Evolutionary conservation across 805 yeast species (phyloP).

Genomic region (Ogataea saltuana): DNA sequence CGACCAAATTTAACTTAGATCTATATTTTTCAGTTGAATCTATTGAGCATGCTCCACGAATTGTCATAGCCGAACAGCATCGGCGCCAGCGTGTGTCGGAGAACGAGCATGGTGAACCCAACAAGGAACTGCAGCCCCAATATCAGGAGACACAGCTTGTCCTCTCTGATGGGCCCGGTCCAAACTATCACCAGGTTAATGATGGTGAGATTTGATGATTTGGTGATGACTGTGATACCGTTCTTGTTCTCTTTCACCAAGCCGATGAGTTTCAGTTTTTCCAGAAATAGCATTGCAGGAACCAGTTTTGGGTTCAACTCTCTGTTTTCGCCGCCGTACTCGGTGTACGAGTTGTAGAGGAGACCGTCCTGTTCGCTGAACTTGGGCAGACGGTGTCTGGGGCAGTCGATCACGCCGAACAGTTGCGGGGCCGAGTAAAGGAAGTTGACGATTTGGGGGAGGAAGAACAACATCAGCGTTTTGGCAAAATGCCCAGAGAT

Average conservation of each 20-base stretch:
- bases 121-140: constrained; percentile 60
- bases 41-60: constrained; percentile 42
- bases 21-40: constrained; percentile 21
- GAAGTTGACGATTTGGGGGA: constrained; percentile 91
- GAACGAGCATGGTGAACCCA: constrained; percentile 65
- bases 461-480: constrained; percentile 79
- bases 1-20: neutral
- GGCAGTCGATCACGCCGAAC: constrained; percentile 85
- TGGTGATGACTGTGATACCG: constrained; percentile 31
- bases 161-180: constrained; percentile 91
- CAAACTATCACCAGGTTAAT: constrained; percentile 81
- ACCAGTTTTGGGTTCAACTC: constrained; percentile 32
- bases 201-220: constrained; percentile 80
- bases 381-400: constrained; percentile 89
- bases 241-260: constrained; percentile 35
- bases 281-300: constrained; percentile 46
- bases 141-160: constrained; percentile 61
- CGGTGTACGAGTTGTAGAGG: constrained; percentile 70
- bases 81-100: constrained; percentile 84
- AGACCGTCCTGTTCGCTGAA: constrained; percentile 68
- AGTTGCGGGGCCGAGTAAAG: constrained; percentile 91
- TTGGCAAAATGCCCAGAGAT: constrained; percentile 95
- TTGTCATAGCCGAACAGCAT: constrained; percentile 90
- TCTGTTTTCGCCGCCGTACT: constrained; percentile 32
- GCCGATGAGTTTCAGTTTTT: constrained; percentile 49